Percentiles rank a stretch among this genome's conserved stretches.
Evolutionary conservation across 257 asterid genomes (phyloP).

Genomic region (Linaria vulgaris): DNA sequence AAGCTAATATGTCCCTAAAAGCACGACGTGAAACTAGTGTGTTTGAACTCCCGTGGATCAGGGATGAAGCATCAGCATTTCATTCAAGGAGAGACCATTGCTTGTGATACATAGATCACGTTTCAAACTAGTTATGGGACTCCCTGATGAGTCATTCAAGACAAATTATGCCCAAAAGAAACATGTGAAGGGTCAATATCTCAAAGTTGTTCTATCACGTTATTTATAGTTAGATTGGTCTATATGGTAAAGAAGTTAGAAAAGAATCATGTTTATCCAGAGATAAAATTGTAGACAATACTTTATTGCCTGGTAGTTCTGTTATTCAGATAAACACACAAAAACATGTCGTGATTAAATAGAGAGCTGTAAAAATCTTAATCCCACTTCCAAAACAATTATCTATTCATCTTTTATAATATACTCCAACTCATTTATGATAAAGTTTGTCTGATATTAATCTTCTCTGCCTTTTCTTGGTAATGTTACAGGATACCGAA

Average conservation of each 20-base stretch:
- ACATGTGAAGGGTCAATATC: neutral
- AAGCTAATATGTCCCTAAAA: constrained; percentile 14
- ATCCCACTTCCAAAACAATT: constrained; percentile 20
- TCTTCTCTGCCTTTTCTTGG: constrained; percentile 16
- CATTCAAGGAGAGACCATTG: constrained; percentile 9
- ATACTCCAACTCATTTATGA: neutral
- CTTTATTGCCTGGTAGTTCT: constrained; percentile 18
- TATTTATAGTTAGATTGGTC: neutral
- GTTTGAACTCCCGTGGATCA: constrained; percentile 7
- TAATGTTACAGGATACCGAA: neutral
- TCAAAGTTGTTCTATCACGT: neutral
- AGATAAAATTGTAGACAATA: constrained; percentile 10
- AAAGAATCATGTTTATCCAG: neutral
- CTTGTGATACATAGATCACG: constrained; percentile 14
- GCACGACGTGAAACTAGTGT: neutral
- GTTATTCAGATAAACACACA: constrained; percentile 3
- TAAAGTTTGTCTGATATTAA: constrained; percentile 10
- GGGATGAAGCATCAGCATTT: constrained; percentile 19
- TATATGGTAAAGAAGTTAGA: constrained; percentile 4
- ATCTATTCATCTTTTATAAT: neutral
- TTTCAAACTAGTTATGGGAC: constrained; percentile 13
- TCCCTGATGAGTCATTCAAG: constrained; percentile 10
- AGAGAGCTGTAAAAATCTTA: constrained; percentile 10
- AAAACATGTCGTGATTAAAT: constrained; percentile 12
- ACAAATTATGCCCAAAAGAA: too few relatives aligned